These are phyloP conservation scores for Linaria vulgaris DNA, from an alignment of 257 asterid species.

Conservation along the genomic window DNA sequence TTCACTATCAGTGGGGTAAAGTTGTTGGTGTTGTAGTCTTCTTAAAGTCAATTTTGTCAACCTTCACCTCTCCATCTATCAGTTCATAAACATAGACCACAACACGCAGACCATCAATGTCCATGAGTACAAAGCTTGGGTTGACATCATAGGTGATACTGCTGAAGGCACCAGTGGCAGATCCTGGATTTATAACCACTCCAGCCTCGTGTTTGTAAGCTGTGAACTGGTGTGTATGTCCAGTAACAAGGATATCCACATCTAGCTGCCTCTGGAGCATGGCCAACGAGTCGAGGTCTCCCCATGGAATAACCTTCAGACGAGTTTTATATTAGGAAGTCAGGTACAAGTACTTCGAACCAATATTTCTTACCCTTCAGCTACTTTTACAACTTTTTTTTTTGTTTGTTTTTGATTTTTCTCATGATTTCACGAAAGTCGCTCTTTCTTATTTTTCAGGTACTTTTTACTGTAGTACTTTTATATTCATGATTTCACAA, in stretches of 20 bases:
- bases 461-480: neutral
- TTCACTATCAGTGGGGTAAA: conserved; percentile 17
- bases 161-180: conserved; percentile 97
- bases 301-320: conserved; percentile 92
- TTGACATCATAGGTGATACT: conserved; percentile 94
- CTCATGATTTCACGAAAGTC: no score
- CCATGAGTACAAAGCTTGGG: conserved; percentile 98
- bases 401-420: no score
- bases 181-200: conserved; percentile 94
- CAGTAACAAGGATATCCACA: conserved; percentile 91
- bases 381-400: no score
- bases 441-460: no score
- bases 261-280: conserved; percentile 97
- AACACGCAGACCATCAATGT: conserved; percentile 88
- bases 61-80: conserved; percentile 96
- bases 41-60: conserved; percentile 96
- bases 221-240: conserved; percentile 94
- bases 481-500: neutral
- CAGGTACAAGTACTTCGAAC: neutral
- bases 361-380: neutral
- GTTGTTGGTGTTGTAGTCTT: conserved; percentile 62
- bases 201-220: conserved; percentile 99
- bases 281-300: conserved; percentile 91
- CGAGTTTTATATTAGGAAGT: conserved; percentile 10
- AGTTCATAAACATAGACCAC: conserved; percentile 95